Evolutionary conservation across 768 basidiomycete species (phyloP).

Genomic region (Gloeopeniophorella convolvens): DNA sequence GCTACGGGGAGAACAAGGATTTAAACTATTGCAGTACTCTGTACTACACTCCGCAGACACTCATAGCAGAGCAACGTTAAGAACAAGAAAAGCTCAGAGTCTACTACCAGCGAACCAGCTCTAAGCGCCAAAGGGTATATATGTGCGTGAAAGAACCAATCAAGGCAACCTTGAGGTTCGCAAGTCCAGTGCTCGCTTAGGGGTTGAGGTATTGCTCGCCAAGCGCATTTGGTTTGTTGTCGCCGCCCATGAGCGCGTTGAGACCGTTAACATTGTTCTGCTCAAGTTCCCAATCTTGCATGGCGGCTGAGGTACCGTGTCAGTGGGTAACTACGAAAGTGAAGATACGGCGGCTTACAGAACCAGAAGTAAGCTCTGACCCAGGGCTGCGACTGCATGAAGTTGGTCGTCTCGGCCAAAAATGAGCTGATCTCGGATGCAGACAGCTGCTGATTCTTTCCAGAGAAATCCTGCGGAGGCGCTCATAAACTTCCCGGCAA

Average conservation of each 20-base stretch:
- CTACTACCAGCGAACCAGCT: slow-evolving; percentile 5
- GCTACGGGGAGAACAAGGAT: background rate
- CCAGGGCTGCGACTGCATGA: slow-evolving; percentile 38
- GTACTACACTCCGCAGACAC: no score
- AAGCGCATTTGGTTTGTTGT: slow-evolving; percentile 45
- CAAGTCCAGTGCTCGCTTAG: slow-evolving; percentile 20
- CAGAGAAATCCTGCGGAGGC: slow-evolving; percentile 45
- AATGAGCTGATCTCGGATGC: slow-evolving; percentile 40
- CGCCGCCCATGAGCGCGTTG: slow-evolving; percentile 45
- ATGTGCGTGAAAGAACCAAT: background rate
- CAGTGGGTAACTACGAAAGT: background rate
- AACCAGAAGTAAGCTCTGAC: slow-evolving; percentile 49
- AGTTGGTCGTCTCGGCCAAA: slow-evolving; percentile 38
- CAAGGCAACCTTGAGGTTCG: background rate
- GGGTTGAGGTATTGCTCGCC: slow-evolving; percentile 42
- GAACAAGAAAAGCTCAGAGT: background rate
- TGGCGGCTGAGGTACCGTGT: slow-evolving; percentile 34
- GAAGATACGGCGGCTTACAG: slow-evolving; percentile 40
- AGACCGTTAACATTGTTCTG: slow-evolving; percentile 41
- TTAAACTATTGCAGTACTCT: background rate
- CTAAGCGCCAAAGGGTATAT: background rate
- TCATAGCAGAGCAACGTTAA: background rate
- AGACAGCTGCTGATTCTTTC: slow-evolving; percentile 35
- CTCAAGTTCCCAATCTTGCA: slow-evolving; percentile 39
- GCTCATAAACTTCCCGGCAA: no score